Conservation (phyloP, 225 moss, liverwort and hornwort genomes). For the Marchantia paleacea region DNA sequence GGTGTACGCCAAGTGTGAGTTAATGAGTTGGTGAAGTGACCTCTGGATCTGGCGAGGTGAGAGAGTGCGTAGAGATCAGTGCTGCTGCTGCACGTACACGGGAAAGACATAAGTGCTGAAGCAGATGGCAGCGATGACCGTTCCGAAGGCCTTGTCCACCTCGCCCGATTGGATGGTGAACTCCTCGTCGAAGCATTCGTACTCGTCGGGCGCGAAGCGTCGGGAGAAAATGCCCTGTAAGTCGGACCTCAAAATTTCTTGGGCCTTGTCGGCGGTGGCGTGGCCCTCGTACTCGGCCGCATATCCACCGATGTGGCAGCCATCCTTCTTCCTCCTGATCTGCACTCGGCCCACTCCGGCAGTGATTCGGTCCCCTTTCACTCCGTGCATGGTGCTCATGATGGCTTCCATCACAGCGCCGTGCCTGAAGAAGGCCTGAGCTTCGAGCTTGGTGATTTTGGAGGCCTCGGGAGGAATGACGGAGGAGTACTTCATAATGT, state of each 20-base stretch:
- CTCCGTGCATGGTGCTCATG: conserved; percentile 66
- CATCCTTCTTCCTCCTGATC: conserved; percentile 66
- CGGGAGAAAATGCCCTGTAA: conserved; percentile 47
- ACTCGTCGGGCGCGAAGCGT: conserved; percentile 49
- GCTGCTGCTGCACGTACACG: conserved; percentile 25
- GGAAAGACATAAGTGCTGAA: conserved; percentile 67
- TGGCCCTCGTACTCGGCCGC: conserved; percentile 77
- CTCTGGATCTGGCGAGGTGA: too few relatives aligned
- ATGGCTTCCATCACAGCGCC: conserved; percentile 74
- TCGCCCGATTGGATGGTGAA: conserved; percentile 47
- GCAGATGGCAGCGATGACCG: conserved; percentile 60
- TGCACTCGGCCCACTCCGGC: conserved; percentile 25
- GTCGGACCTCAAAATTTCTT: conserved; percentile 42
- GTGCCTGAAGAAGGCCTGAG: conserved; percentile 64
- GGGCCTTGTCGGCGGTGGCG: conserved; percentile 36
- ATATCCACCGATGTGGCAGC: conserved; percentile 60
- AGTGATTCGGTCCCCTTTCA: conserved; percentile 66
- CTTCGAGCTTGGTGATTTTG: conserved; percentile 43
- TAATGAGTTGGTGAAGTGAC: too few relatives aligned
- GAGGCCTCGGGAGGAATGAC: conserved; percentile 64
- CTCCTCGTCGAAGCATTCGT: conserved; percentile 66
- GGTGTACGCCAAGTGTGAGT: too few relatives aligned
- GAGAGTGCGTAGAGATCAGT: too few relatives aligned
- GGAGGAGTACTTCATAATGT: conserved; percentile 56
- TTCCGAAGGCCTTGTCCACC: conserved; percentile 47